Evolutionary conservation across 495 filamentous ascomycete species (phyloP).

Genomic region (Hyaloscypha bicolor): DNA sequence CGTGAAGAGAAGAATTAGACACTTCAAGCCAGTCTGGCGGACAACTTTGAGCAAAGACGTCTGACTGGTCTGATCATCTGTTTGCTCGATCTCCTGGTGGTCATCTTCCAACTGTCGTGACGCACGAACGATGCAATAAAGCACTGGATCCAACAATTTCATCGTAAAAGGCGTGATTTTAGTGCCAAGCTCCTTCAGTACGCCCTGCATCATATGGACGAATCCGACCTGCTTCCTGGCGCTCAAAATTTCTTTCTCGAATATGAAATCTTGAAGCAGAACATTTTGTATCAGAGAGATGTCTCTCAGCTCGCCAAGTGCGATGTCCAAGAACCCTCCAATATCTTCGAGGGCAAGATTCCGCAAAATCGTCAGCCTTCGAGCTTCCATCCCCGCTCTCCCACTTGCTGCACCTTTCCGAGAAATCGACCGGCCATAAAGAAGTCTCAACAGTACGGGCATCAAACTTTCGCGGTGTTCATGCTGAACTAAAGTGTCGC

Average conservation of each 20-base stretch:
- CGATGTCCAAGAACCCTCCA: conserved; percentile 78
- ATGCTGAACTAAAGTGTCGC: conserved; percentile 72
- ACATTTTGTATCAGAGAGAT: conserved; percentile 57
- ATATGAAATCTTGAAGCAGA: conserved; percentile 45
- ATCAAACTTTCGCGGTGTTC: conserved; percentile 72
- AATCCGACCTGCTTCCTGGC: conserved; percentile 83
- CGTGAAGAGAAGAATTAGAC: conserved; percentile 73
- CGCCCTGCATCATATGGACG: conserved; percentile 85
- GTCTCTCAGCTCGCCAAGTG: conserved; percentile 68
- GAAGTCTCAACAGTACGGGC: conserved; percentile 81
- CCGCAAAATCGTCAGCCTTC: conserved; percentile 57
- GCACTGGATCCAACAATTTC: conserved; percentile 67
- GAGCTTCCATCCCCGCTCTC: conserved; percentile 61
- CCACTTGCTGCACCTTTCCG: conserved; percentile 71
- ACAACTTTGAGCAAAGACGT: conserved; percentile 67
- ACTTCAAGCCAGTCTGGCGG: conserved; percentile 75
- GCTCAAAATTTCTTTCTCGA: conserved; percentile 57
- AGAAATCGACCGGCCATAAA: conserved; percentile 88
- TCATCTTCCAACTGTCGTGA: conserved; percentile 55
- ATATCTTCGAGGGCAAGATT: conserved; percentile 63
- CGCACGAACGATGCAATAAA: conserved; percentile 79
- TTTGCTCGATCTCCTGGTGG: conserved; percentile 41
- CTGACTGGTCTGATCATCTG: conserved; percentile 46
- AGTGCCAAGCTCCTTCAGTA: conserved; percentile 78
- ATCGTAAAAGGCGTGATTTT: conserved; percentile 63